Evolutionary conservation across 768 basidiomycete species (phyloP).

Genomic region (Hericium coralloides): DNA sequence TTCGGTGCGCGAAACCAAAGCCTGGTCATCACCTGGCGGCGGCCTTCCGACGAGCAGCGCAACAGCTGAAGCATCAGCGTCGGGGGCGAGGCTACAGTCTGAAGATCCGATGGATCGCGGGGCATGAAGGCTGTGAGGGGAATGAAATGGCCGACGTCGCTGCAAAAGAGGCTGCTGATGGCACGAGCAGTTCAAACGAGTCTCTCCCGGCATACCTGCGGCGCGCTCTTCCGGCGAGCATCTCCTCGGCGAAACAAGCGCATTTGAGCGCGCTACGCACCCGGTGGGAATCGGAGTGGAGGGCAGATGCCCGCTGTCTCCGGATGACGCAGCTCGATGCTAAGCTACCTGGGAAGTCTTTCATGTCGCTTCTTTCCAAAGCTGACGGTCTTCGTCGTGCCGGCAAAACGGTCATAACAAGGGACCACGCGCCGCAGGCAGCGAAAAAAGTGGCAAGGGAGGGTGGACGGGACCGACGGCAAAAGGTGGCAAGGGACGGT

Average conservation of each 20-base stretch:
- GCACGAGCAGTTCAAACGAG: background rate
- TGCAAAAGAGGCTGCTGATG: background rate
- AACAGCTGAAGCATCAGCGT: background rate
- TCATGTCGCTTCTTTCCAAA: background rate
- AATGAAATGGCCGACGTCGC: background rate
- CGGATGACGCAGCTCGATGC: background rate
- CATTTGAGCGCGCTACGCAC: background rate
- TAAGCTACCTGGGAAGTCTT: background rate
- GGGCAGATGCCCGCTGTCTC: background rate
- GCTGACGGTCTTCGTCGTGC: background rate
- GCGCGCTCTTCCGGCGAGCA: background rate
- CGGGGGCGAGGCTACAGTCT: background rate
- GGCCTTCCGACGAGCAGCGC: background rate
- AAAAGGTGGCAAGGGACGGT: no score
- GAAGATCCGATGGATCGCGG: background rate
- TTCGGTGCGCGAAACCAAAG: background rate
- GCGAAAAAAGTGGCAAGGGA: no score
- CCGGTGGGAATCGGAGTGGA: background rate
- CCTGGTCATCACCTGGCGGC: slow-evolving; percentile 7
- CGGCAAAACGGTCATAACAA: no score
- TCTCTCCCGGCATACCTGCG: background rate
- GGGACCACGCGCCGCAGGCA: no score
- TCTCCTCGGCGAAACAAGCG: background rate
- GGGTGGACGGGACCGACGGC: no score
- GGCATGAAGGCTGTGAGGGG: background rate